Conservation (phyloP, 148 eudicot species). For the Cornus suecica region DNA sequence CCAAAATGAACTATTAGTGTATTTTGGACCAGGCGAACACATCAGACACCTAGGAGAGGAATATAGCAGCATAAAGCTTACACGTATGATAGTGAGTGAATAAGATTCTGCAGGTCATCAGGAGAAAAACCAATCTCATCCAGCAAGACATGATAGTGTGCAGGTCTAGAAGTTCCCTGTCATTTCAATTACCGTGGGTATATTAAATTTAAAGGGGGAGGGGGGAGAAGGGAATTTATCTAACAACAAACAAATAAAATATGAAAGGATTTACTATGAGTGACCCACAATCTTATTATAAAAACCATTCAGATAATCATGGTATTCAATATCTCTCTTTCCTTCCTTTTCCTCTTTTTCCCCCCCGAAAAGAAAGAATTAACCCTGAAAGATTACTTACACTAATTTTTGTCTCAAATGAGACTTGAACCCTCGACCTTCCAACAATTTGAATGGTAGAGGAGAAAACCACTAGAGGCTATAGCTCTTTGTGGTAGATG, state of each 20-base stretch:
- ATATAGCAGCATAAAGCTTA: conserved; percentile 34
- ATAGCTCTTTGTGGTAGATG: too few relatives aligned
- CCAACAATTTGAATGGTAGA: too few relatives aligned
- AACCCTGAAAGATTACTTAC: too few relatives aligned
- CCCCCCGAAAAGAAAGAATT: too few relatives aligned
- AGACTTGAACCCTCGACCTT: too few relatives aligned
- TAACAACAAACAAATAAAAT: background rate
- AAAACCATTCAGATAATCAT: background rate
- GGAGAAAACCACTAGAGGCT: too few relatives aligned
- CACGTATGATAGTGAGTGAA: conserved; percentile 87
- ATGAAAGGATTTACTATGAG: background rate
- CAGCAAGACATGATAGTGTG: conserved; percentile 91
- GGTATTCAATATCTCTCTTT: background rate
- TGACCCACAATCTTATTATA: background rate
- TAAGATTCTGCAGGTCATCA: conserved; percentile 74
- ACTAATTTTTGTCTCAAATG: too few relatives aligned
- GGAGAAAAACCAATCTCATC: conserved; percentile 97
- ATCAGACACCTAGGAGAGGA: background rate
- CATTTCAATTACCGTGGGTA: background rate
- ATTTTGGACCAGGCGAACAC: conserved; percentile 8
- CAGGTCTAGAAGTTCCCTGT: conserved; percentile 90
- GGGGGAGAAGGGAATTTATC: background rate
- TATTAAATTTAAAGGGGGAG: background rate
- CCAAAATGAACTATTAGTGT: background rate
- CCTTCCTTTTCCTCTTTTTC: too few relatives aligned